These are phyloP conservation scores for Ascochyta koolunga DNA, from an alignment of 2,329 filamentous ascomycete genomes.

Conservation along the genomic window DNA sequence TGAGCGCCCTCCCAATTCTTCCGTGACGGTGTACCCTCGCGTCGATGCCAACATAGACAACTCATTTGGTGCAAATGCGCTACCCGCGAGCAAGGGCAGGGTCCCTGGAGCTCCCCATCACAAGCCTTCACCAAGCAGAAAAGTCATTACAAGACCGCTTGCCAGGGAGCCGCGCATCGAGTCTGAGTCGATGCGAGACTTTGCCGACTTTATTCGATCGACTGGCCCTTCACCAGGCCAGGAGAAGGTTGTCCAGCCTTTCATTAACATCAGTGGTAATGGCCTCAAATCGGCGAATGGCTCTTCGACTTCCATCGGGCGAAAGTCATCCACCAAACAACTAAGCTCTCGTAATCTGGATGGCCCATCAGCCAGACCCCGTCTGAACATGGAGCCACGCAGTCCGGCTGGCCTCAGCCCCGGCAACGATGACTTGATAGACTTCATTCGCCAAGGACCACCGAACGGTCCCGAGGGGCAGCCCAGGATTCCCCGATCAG, in stretches of 20 bases:
- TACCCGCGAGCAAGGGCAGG: constrained; percentile 33
- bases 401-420: constrained; percentile 71
- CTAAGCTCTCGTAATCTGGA: constrained; percentile 21
- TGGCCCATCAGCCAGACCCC: constrained; percentile 34
- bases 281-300: constrained; percentile 24
- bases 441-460: constrained; percentile 91
- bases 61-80: constrained; percentile 34
- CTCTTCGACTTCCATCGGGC: constrained; percentile 36
- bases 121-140: constrained; percentile 34
- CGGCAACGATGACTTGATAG: constrained; percentile 82
- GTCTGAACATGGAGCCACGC: constrained; percentile 60
- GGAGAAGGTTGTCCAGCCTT: constrained; percentile 43
- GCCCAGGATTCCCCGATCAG: constrained; percentile 78
- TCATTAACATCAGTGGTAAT: constrained; percentile 33
- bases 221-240: constrained; percentile 65
- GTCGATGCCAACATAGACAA: constrained; percentile 37
- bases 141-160: constrained; percentile 37
- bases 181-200: constrained; percentile 76
- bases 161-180: constrained; percentile 77
- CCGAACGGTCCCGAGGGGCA: constrained; percentile 63
- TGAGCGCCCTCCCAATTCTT: constrained; percentile 24
- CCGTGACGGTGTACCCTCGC: constrained; percentile 42
- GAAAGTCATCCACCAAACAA: constrained; percentile 37
- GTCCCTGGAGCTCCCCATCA: constrained; percentile 24
- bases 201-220: constrained; percentile 87